Base-by-base conservation (phyloP, 805 yeast species). In the Wickerhamiella azymoides region DNA sequence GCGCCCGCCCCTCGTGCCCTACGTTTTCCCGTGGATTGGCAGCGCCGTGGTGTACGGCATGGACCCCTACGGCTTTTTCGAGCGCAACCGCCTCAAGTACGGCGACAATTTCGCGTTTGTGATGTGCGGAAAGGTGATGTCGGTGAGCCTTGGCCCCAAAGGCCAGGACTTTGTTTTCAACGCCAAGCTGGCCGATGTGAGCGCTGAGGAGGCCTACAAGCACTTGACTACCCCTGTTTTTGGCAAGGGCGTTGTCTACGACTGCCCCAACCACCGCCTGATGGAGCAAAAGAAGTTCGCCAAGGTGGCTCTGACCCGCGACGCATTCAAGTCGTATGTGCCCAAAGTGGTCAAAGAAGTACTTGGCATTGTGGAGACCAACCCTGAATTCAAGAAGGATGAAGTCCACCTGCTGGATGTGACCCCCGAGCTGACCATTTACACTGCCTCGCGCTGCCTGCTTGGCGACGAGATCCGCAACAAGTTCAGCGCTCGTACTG, bases 231-330 rank as follows among this genome's bases (percentile, higher is more conserved):
- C 97, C n/a, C 98, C 98, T 11, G 96, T 86, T 13, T 92, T 92
- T 56, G 98, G 98, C 57, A 78, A 86, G 59, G 98, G 97, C 58
- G 98, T 92, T 46, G 83, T 92, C 45, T 92, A 92, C 62, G 98
- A 92, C 67, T 89, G 96, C 66, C 85, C 98, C 52, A 92, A 92
- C 68, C 67, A 77, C 58, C 77, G 86, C 54, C 74, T 92, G 58
- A 92, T 92, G 98, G 98, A 92, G 63, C 98, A 92, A 66, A 92
- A 92, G 76, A 92, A 86, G 69, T 92, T 92, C 59, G 94, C 88
- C 51, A 92, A 92, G 66, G 75, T 76, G 46, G 93, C 96, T 18
- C 72, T 92, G 55, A 82, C 95, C 24, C 76, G 74, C 52, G 95
- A 84, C 39, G 76, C 93, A 1, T 92, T 92, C 70, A 73, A 75